phyloP scores from a whole-genome alignment of 2,329 filamentous ascomycete genomes.

The Fusarium staphyleae region DNA sequence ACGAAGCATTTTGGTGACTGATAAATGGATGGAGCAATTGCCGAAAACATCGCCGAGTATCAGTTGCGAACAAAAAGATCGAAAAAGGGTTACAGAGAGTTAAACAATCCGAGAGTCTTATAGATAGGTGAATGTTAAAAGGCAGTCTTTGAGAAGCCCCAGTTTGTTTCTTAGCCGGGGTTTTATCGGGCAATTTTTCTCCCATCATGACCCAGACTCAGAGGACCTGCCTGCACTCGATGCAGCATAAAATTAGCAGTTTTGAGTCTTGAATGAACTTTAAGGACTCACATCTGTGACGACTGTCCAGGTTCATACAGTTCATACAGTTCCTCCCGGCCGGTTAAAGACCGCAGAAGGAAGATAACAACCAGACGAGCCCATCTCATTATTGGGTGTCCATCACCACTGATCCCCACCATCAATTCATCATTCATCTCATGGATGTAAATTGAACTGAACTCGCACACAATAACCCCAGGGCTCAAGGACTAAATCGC shows the following conservation, averaged over 20 bases:
- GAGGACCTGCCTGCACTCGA: constrained; percentile 65
- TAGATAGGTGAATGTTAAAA: constrained; percentile 11
- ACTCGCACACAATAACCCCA: background rate
- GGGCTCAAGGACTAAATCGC: background rate
- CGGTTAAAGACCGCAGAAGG: background rate
- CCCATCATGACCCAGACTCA: constrained; percentile 49
- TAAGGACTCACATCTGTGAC: background rate
- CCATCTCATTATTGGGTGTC: background rate
- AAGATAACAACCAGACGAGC: background rate
- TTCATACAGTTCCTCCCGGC: background rate
- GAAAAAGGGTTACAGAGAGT: too few relatives aligned
- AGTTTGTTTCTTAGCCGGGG: constrained; percentile 32
- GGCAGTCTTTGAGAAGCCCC: background rate
- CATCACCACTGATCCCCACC: constrained; percentile 16
- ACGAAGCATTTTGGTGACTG: constrained; percentile 75
- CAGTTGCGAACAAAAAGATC: too few relatives aligned
- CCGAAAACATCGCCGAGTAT: constrained; percentile 52
- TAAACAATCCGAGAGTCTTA: background rate
- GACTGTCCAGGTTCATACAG: background rate
- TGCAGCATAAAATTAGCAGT: constrained; percentile 10
- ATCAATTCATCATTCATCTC: constrained; percentile 2
- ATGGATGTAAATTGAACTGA: constrained; percentile 7
- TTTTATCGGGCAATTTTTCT: constrained; percentile 41
- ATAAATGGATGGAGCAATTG: constrained; percentile 55
- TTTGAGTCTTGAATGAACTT: background rate